Evolutionary conservation across 192 early-diverging fungal genomes (phyloP), one percentile per base, ranked within the genome.

Genomic region (Coemansia sp.): DNA sequence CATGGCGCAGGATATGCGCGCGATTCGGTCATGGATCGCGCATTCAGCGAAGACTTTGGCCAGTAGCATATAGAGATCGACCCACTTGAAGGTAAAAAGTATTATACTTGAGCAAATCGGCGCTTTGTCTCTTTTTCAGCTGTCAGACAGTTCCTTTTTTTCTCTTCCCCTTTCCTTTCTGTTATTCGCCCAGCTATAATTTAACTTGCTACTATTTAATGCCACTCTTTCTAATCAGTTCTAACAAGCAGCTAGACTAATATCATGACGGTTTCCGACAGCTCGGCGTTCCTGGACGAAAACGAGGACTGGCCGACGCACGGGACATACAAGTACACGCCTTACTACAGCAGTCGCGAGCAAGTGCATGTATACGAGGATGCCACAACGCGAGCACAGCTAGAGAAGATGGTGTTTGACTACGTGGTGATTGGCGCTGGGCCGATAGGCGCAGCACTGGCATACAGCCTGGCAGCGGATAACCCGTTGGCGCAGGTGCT

Each of bases 341-440:
- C 54, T 15, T 47, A 70, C 23, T 70, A 70, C 61, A 50, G 25
- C 47, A 73, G 64, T 57, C 70, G 64, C 20, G 30, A 42, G 11
- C 31, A 70, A 37, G 57, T 74, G 0, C 23, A 28, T 44, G 13
- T 48, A 9, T 64, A 52, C 50, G 30, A 28, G 28, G 30, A 33
- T 19, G 14, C 33, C 11, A 29, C 25, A 29, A 53, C 50, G 29
- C 28, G 28, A 11, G 6, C 28, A 15, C 25, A 6, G 1, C 29
- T 53, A 14, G 28, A 53, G 50, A n/a, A 28, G 11, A 14, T 36
- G 25, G 57, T 72, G 22, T 92, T 84, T 62, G 92, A 98, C 75
- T 82, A 91, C 38, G 91, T 95, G 50, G 83, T 99, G 23, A 83
- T 97, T 3, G 97, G 97, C 27, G 94, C 93, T 22, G 97, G 97